Percentiles rank a stretch among this genome's conserved stretches.
Conservation (phyloP, 164 flowering plant species). For the Sedum album region DNA sequence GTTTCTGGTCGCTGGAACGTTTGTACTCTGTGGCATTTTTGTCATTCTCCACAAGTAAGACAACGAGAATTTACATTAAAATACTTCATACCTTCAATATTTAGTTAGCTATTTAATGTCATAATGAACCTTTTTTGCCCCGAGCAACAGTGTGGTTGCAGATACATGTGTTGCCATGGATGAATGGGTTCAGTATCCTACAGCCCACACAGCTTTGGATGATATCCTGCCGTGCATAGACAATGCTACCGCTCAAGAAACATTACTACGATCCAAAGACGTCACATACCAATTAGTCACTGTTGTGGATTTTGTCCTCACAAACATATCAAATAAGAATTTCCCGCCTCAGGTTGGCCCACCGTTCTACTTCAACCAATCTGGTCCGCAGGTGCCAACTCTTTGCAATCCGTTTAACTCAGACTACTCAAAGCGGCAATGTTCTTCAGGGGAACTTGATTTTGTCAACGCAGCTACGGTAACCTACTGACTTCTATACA, state of each 20-base stretch:
- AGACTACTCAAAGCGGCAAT: constrained; percentile 29
- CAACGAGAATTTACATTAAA: constrained; percentile 1
- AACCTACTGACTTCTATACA: constrained; percentile 6
- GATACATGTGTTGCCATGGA: constrained; percentile 89
- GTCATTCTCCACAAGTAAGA: constrained; percentile 60
- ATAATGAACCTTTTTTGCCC: neutral
- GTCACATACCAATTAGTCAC: constrained; percentile 45
- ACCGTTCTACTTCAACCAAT: constrained; percentile 64
- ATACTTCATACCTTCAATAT: neutral
- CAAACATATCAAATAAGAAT: constrained; percentile 40
- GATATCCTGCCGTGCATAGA: constrained; percentile 88
- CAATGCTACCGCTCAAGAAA: constrained; percentile 65
- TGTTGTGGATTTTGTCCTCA: constrained; percentile 43
- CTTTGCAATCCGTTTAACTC: constrained; percentile 62
- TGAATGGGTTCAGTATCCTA: constrained; percentile 76
- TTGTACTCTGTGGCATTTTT: constrained; percentile 51
- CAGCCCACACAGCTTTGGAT: constrained; percentile 73
- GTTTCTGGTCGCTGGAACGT: constrained; percentile 60
- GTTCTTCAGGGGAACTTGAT: constrained; percentile 44
- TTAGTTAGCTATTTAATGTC: neutral
- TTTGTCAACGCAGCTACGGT: constrained; percentile 52
- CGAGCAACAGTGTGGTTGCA: constrained; percentile 47
- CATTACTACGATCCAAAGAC: constrained; percentile 41
- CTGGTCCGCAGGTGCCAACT: constrained; percentile 58
- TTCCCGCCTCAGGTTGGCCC: constrained; percentile 27